Percentiles rank a stretch among this genome's conserved stretches.
These are phyloP conservation scores for Blastocystis sp. DNA, from an alignment of 352 stramenopile species.

Conservation along the genomic window DNA sequence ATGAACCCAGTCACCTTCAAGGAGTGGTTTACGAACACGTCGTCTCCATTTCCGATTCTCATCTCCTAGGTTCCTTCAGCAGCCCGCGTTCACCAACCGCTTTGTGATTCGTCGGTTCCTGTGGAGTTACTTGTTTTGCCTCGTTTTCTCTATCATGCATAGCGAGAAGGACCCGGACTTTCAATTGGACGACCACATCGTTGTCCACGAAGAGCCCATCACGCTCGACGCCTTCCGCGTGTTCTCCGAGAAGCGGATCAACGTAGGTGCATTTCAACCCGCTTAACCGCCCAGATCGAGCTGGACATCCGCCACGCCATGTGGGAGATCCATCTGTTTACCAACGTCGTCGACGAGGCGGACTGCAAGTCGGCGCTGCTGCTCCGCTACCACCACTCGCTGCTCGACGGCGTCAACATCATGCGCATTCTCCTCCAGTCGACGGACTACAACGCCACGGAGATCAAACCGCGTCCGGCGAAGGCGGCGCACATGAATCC, in stretches of 20 bases:
- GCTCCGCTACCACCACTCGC: constrained; percentile 21
- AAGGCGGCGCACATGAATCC: neutral
- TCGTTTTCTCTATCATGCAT: neutral
- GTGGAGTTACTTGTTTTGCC: constrained; percentile 22
- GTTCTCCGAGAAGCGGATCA: constrained; percentile 17
- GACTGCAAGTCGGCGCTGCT: constrained; percentile 22
- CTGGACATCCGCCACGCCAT: constrained; percentile 1
- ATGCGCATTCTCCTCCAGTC: constrained; percentile 41
- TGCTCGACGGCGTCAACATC: constrained; percentile 37
- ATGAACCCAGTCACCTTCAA: neutral
- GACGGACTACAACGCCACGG: neutral
- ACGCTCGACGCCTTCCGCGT: constrained; percentile 1
- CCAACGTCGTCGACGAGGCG: neutral
- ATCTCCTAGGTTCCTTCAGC: constrained; percentile 6
- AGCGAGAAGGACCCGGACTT: constrained; percentile 19
- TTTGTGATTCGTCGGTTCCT: constrained; percentile 24
- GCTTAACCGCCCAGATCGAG: neutral
- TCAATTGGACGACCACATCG: constrained; percentile 4
- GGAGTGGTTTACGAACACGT: constrained; percentile 32
- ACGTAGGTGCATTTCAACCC: neutral
- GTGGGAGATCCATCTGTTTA: constrained; percentile 13
- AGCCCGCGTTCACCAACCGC: constrained; percentile 27
- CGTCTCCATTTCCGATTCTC: too few relatives aligned
- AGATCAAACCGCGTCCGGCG: neutral
- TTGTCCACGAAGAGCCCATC: constrained; percentile 3